Base-by-base conservation (phyloP, 116 monocot species). In the Dioscorea cayenensis region DNA sequence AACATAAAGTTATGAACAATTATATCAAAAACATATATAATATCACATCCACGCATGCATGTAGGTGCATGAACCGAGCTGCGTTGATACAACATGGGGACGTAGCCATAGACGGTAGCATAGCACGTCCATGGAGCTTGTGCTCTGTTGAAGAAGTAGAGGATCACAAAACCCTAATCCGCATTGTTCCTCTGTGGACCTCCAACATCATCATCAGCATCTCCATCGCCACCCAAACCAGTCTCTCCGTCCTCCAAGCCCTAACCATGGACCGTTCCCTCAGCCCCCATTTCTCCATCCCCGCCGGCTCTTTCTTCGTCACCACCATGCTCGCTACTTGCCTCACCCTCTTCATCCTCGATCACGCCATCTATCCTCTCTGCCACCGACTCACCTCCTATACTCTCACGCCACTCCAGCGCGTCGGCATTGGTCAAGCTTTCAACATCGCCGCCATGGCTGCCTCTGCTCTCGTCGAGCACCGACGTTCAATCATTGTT, bases 231-330 rank as follows among this genome's bases (percentile, higher is more conserved):
- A 63, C 76, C 63, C 78, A 81, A 19, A 1, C 6, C 20, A 75
- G 75, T 67, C 71, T 88, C 48, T 59, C 82, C 14, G 75, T 85
- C 19, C 82, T 84, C 19, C 80, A 84, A 21, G 77, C 79, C 59
- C 73, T 81, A 49, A 67, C 81, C 64, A 77, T 87, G 76, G 77
- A 84, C 76, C 84, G 83, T 67, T 65, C 49, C 72, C 60, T 89
- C 55, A 71, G 82, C 32, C 77, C 28, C 67, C 61, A 19, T 36
- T 82, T 89, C 85, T 29, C 63, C 72, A 19, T 85, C 71, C 89
- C 85, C 9, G 80, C 89, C 3, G 82, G 79, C 28, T 81, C 85
- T 71, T 65, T 82, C 20, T 20, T 49, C 55, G 77, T 79, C 67
- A 72, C 60, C 73, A 4, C 22, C 49, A 36, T 77, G 27, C 37